Evolutionary conservation across 352 stramenopile genomes (phyloP).

Genomic region (Peronospora farinosa): DNA sequence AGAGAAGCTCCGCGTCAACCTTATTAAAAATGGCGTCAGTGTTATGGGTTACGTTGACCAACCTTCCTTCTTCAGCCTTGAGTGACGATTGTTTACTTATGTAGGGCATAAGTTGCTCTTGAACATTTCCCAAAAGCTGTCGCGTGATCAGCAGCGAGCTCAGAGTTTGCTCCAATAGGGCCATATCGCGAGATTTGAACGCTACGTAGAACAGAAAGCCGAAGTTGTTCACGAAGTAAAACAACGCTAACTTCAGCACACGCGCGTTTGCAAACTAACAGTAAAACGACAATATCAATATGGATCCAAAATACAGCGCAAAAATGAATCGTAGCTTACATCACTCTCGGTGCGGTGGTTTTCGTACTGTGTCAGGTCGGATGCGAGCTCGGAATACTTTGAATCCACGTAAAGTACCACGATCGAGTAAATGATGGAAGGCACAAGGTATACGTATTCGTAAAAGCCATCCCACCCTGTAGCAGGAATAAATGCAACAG

Average conservation of each 20-base stretch:
- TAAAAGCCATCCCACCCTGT: constrained; percentile 66
- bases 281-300: constrained; percentile 9
- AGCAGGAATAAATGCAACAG: constrained; percentile 42
- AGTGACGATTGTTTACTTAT: constrained; percentile 71
- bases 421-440: constrained; percentile 67
- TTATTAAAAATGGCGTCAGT: constrained; percentile 53
- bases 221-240: constrained; percentile 98
- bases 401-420: constrained; percentile 71
- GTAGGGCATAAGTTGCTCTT: constrained; percentile 78
- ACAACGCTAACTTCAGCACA: constrained; percentile 96
- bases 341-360: constrained; percentile 88
- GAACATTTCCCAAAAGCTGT: constrained; percentile 71
- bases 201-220: constrained; percentile 94
- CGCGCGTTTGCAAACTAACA: constrained; percentile 85
- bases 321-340: constrained; percentile 31
- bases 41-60: constrained; percentile 56
- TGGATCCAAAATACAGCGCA: neutral
- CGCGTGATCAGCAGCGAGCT: constrained; percentile 80
- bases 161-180: constrained; percentile 86
- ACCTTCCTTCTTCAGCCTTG: constrained; percentile 74
- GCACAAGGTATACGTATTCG: constrained; percentile 59
- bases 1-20: constrained; percentile 72
- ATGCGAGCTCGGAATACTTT: constrained; percentile 88
- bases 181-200: constrained; percentile 86
- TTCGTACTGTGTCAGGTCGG: constrained; percentile 90